phyloP scores from a whole-genome alignment of 140 eudicot species.

The Oenanthe javanica region DNA sequence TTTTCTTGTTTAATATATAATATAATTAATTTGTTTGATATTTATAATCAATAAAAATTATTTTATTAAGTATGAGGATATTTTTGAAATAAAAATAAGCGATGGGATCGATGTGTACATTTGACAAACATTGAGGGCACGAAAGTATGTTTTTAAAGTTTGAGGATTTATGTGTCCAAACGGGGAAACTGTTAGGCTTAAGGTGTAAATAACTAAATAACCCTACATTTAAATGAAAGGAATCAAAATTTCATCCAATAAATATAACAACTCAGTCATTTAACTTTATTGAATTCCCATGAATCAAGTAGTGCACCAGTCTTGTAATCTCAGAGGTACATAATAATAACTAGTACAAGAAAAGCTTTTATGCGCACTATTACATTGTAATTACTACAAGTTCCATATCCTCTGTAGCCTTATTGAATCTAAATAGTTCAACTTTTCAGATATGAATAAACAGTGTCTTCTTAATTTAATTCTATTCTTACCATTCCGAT shows the following conservation, averaged over 20 bases:
- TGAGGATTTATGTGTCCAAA: not conserved
- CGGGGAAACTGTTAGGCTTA: not conserved
- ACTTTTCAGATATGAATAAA: too few species aligned
- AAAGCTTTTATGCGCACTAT: not conserved
- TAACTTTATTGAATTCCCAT: not conserved
- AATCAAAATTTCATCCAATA: not conserved
- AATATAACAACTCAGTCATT: not conserved
- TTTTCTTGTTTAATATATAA: too few species aligned
- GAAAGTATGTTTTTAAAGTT: not conserved
- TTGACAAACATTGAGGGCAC: not conserved
- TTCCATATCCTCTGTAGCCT: not conserved
- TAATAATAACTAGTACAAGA: not conserved
- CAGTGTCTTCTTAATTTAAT: not conserved
- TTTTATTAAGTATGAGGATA: not conserved
- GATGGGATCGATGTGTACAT: not conserved
- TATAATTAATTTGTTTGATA: too few species aligned
- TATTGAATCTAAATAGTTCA: too few species aligned
- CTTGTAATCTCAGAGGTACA: not conserved
- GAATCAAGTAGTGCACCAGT: not conserved
- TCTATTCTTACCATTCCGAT: too few species aligned
- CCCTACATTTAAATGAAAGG: too few species aligned
- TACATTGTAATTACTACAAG: not conserved
- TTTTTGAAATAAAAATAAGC: not conserved
- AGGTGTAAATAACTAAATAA: too few species aligned
- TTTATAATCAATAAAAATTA: too few species aligned